Evolutionary conservation across 2,329 filamentous ascomycete species (phyloP), one percentile per base, ranked within the genome.

Genomic region (Alternaria arborescens): DNA sequence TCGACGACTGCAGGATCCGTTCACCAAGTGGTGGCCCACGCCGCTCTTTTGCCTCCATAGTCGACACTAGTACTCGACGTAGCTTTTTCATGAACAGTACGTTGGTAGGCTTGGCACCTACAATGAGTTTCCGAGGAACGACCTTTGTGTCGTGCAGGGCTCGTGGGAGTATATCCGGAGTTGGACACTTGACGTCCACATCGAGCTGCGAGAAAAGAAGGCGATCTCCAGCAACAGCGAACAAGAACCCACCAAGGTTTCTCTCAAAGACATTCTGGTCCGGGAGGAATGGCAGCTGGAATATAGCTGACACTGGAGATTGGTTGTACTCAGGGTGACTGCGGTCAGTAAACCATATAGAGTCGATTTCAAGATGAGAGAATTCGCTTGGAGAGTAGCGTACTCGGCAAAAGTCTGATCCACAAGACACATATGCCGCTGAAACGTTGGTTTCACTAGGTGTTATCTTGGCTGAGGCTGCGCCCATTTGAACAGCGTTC

Each of bases 31-130:
- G 71, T 11, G 71, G 70, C 6, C 65, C 60, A 54, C 65, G 66
- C 24, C 70, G 71, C 30, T 78, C 72, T 46, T 81, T 76, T 8
- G 75, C 73, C 42, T 75, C 71, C 8, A 71, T 67, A 1, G 78
- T 85, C 22, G 83, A 83, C 12, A 85, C 81, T 32, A 87, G 79
- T 28, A 88, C 76, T 60, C 80, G 81, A 12, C 79, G 77, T 10
- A 85, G 70, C 20, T 61, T 48, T 28, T 76, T 69, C 10, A 84
- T 82, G 69, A 84, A 85, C 10, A 80, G 71, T 10, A 85, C 56
- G 43, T 70, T 74, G 2, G 66, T 71, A 24, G 77, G 74, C 11
- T 76, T 77, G 8, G 66, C 64, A 10, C 55, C 60, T 7, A 62
- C 73, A 6, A 58, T 46, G 12, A 76, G 26, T 54, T 70, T 74